A percentile compares a stretch with the other conserved stretches of the same genome.
Evolutionary conservation across 2,329 filamentous ascomycete species (phyloP).

Genomic region (Neoarthrinium moseri): DNA sequence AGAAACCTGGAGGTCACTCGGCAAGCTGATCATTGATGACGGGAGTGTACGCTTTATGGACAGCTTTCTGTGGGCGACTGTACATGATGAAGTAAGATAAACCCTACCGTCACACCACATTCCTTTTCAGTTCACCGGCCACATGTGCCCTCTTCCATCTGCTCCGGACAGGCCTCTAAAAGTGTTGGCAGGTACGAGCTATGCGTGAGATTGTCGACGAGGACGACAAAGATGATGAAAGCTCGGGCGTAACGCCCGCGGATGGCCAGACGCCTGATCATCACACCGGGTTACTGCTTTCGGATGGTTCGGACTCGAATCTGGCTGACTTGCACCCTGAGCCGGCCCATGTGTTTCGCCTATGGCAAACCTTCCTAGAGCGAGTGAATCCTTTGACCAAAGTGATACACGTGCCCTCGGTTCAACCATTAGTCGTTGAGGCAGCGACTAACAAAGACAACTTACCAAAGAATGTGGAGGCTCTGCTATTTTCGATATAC

Average conservation of each 20-base stretch:
- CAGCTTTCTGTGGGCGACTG: slow-evolving; percentile 50
- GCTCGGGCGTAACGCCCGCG: slow-evolving; percentile 29
- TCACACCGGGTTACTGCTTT: slow-evolving; percentile 50
- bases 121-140: no score
- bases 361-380: slow-evolving; percentile 75
- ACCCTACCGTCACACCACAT: no score
- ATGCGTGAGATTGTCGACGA: slow-evolving; percentile 60
- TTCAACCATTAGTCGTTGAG: slow-evolving; percentile 65
- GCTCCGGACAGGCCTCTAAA: background rate
- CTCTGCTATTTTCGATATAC: slow-evolving; percentile 66
- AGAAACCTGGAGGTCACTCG: slow-evolving; percentile 43
- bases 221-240: slow-evolving; percentile 45
- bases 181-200: slow-evolving; percentile 45
- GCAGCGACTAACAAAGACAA: slow-evolving; percentile 55
- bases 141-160: background rate
- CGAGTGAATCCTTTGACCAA: slow-evolving; percentile 64
- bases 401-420: slow-evolving; percentile 67
- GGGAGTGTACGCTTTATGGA: slow-evolving; percentile 55
- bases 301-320: slow-evolving; percentile 36
- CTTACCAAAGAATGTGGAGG: slow-evolving; percentile 58
- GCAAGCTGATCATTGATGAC: slow-evolving; percentile 57
- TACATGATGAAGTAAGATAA: slow-evolving; percentile 56
- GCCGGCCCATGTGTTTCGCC: slow-evolving; percentile 62
- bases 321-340: slow-evolving; percentile 60
- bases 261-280: slow-evolving; percentile 51